Evolutionary conservation across 345 rosid species (phyloP), one percentile per base, ranked within the genome.

Genomic region (Rhizophora mangle): DNA sequence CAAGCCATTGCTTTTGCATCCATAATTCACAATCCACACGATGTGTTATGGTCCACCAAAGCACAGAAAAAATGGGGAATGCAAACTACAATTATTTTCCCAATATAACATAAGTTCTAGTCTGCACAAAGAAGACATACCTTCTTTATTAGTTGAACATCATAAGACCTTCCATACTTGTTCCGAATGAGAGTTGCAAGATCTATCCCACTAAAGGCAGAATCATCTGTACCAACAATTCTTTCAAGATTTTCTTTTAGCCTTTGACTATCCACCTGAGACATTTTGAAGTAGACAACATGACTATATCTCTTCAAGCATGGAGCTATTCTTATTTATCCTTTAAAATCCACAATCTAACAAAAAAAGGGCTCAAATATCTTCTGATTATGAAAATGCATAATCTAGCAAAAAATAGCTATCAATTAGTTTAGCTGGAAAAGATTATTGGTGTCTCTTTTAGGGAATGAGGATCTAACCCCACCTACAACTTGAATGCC

Each of bases 111-210:
- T 29, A 60, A 34, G 16, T 29, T 29, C 65, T 63, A 27, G 32
- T 63, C 34, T 29, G 59, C 31, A 39, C 19, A 68, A n/a, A 72
- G 59, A 57, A 62, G 31, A 51, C 27, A 22, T 80, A 91, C 99
- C 97, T 94, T 94, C 80, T 91, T 94, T 77, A 94, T 91, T 63
- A 91, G 81, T 71, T 86, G 97, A 72, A 94, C 94, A 73, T 94
- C 99, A 68, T 94, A 94, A 72, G 99, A 94, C 79, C 86, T 86
- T 65, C 99, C 97, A 74, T 91, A 94, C 82, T 91, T 91, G 66
- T 91, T 84, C 74, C 99, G 83, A 37, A 94, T 89, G 62, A 94
- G 93, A 29, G 99, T 91, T 32, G 99, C 99, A 52, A 94, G 97
- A 76, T 94, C 99, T 65, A 86, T 79, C 60, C 99, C 99, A 32